Conservation (phyloP, 306 rosid genomes). For the Biancaea sappan region DNA sequence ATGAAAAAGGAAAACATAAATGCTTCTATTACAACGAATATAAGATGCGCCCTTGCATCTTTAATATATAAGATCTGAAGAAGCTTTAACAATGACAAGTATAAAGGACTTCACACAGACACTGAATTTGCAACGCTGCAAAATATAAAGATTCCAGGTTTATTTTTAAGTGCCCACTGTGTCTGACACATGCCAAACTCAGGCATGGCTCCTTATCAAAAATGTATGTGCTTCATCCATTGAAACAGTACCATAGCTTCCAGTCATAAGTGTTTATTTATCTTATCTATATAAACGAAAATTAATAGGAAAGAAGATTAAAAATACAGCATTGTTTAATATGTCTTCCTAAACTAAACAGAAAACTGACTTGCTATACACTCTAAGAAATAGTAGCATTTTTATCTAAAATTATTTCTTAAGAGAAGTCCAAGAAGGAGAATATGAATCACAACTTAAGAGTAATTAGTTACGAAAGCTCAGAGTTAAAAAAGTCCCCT, state of each 20-base stretch:
- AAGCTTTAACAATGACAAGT: not conserved
- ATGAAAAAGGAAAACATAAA: conserved; percentile 22
- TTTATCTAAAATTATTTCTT: not conserved
- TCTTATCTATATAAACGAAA: conserved; percentile 6
- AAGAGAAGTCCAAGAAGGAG: not conserved
- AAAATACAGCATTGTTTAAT: not conserved
- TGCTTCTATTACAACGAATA: conserved; percentile 9
- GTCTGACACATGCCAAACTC: not conserved
- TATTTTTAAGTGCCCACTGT: not conserved
- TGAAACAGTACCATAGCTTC: conserved; percentile 10
- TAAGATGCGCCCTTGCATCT: not conserved
- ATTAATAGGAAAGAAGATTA: not conserved
- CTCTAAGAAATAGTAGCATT: not conserved
- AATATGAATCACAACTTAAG: not conserved
- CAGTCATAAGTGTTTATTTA: not conserved
- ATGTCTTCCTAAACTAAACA: not conserved
- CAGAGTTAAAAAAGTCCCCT: not conserved
- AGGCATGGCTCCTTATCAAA: not conserved
- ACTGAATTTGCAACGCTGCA: not conserved
- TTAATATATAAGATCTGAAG: not conserved
- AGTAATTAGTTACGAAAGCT: not conserved
- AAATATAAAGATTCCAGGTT: not conserved
- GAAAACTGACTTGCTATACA: conserved; percentile 2
- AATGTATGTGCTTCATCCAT: not conserved
- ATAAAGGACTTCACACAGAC: not conserved